Base-by-base conservation (phyloP, 306 rosid genomes). In the Alnus rubra region DNA sequence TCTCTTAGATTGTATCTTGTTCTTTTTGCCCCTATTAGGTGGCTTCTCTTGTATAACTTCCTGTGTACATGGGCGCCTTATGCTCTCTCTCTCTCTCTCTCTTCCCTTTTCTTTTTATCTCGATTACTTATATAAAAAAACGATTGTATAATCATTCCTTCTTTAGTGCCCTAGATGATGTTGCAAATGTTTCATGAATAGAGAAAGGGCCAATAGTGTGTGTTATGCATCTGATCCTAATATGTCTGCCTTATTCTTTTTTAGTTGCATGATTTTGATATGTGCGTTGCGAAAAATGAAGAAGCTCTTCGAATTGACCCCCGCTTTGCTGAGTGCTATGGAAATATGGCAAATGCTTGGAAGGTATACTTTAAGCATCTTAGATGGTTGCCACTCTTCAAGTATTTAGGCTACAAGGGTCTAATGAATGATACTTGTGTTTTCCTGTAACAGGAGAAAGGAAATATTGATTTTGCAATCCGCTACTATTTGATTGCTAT, bases 331-430 rank as follows among this genome's bases (percentile, higher is more conserved):
- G 99, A 96, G 88, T 93, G 99, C 80, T 96, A 96, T 56, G 99
- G 99, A 63, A 96, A 96, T 81, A 93, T 96, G 99, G 99, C 99
- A 51, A 96, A 96, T 87, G 99, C 99, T 58, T 96, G 94, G 99
- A 96, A 96, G 96, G 99, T 90, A 78, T 67, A 58, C 5, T 69
- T 44, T 76, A 39, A 42, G 65, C 4, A 23, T 18, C 15, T 67
- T 67, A 67, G 28, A 42, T 18, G 51, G 23, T 67, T 67, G 51
- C n/a, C 23, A 67, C 13, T 67, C 15, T n/a, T 67, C 50, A 42
- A 67, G 51, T 67, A 44, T 67, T 67, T n/a, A 67, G 23, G 35
- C 51, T 44, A 9, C 4, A 31, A 16, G 15, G 30, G 72, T 67
- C 72, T 67, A 42, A 39, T 18, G 33, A 49, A 42, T 67, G 72